A percentile compares a stretch with the other conserved stretches of the same genome.
These are phyloP conservation scores for Yamagishiella unicocca DNA, from an alignment of 139 green algal genomes.

Conservation along the genomic window DNA sequence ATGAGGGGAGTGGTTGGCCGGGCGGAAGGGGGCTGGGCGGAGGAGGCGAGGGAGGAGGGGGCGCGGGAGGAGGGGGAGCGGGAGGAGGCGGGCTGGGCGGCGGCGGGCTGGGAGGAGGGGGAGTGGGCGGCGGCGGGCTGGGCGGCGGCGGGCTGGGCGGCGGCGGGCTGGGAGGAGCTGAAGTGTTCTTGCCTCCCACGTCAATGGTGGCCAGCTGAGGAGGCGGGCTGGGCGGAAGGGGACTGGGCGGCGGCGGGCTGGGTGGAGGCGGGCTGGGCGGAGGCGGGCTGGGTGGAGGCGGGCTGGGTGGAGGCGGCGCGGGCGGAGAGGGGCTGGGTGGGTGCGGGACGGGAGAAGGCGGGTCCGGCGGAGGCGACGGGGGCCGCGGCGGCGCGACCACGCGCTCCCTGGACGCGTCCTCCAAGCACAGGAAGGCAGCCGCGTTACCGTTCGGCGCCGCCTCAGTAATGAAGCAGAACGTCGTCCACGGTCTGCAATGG, in stretches of 20 bases:
- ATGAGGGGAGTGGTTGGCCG: background rate
- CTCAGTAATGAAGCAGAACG: background rate
- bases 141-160: background rate
- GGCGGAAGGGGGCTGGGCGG: background rate
- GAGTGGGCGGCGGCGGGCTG: background rate
- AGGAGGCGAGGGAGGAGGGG: background rate
- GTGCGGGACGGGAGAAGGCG: background rate
- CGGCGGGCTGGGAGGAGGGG: background rate
- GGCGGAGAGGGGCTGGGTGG: background rate
- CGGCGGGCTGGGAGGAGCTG: background rate
- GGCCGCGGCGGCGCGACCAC: background rate
- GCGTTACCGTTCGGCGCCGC: background rate
- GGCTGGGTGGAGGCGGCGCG: background rate
- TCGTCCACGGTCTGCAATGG: background rate
- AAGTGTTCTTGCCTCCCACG: no score
- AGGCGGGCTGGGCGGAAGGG: background rate
- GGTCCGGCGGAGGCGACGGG: background rate
- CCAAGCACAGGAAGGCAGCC: background rate
- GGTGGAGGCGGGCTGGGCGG: background rate
- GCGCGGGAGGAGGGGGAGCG: background rate
- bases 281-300: background rate
- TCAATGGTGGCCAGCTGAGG: no score
- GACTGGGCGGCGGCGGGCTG: background rate
- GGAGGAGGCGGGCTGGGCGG: background rate
- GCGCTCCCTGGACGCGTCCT: no score